Evolutionary conservation across 164 flowering plant genomes (phyloP).

Genomic region (Tetrastigma voinierianum): DNA sequence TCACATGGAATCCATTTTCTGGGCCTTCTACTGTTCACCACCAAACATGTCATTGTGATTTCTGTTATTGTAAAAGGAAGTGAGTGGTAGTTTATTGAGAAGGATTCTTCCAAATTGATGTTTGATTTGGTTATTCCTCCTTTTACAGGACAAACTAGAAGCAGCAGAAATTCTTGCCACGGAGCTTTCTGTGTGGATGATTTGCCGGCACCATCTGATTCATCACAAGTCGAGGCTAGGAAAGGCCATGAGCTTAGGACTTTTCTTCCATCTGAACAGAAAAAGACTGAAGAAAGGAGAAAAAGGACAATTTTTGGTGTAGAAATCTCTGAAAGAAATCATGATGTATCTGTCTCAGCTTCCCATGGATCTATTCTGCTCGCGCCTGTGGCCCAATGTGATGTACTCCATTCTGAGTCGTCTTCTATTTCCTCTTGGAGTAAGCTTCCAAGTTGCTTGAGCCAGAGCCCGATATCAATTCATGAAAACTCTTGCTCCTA

Average conservation of each 20-base stretch:
- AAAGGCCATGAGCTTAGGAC: slow-evolving; percentile 21
- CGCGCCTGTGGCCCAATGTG: slow-evolving; percentile 15
- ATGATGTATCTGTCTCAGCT: slow-evolving; percentile 18
- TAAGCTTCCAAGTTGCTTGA: slow-evolving; percentile 16
- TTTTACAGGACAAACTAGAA: slow-evolving; percentile 36
- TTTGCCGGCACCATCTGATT: slow-evolving; percentile 15
- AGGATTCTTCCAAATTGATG: neutral
- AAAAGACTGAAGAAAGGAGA: slow-evolving; percentile 17
- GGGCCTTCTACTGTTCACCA: no score
- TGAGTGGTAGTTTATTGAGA: neutral
- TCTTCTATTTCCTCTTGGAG: slow-evolving; percentile 29
- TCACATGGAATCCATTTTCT: no score
- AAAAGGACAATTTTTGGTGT: slow-evolving; percentile 36
- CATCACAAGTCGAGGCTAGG: slow-evolving; percentile 23
- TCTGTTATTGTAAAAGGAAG: neutral
- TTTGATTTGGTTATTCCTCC: neutral
- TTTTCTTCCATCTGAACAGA: slow-evolving; percentile 21
- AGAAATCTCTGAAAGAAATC: slow-evolving; percentile 33
- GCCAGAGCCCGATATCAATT: no score
- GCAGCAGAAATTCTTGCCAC: slow-evolving; percentile 3
- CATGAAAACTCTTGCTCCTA: no score
- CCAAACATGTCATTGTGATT: no score
- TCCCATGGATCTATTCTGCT: slow-evolving; percentile 11
- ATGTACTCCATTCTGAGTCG: slow-evolving; percentile 16
- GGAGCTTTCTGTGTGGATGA: slow-evolving; percentile 15